Conservation (phyloP, 805 yeast species). For the Lachancea sp. region DNA sequence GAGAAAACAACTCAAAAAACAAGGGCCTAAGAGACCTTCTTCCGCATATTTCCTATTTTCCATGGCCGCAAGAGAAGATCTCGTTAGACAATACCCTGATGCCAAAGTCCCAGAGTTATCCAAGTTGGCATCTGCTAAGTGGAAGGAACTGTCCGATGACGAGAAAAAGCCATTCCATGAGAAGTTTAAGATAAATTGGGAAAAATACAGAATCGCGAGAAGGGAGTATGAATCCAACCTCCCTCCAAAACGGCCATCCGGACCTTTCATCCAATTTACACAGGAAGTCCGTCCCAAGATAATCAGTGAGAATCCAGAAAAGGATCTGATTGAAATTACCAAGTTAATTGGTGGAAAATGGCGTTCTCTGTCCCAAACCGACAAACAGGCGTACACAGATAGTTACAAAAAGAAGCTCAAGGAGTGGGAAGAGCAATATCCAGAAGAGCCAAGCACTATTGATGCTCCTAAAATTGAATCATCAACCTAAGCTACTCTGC, state of each 20-base stretch:
- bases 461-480: slow-evolving; percentile 2
- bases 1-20: slow-evolving; percentile 31
- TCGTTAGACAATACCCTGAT: slow-evolving; percentile 30
- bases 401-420: slow-evolving; percentile 33
- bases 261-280: slow-evolving; percentile 33
- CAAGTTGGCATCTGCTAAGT: slow-evolving; percentile 78
- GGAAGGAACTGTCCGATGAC: slow-evolving; percentile 74
- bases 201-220: slow-evolving; percentile 31
- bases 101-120: slow-evolving; percentile 36
- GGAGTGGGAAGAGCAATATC: slow-evolving; percentile 36
- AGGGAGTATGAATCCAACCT: slow-evolving; percentile 32
- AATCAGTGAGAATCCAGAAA: slow-evolving; percentile 30
- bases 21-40: slow-evolving; percentile 35
- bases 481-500: background rate
- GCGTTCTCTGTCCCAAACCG: slow-evolving; percentile 26
- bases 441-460: slow-evolving; percentile 19
- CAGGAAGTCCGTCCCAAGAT: slow-evolving; percentile 32
- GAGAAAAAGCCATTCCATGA: slow-evolving; percentile 78
- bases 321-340: slow-evolving; percentile 32
- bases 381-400: slow-evolving; percentile 30
- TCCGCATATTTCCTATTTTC: slow-evolving; percentile 35
- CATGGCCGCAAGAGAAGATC: slow-evolving; percentile 30
- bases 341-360: slow-evolving; percentile 31
- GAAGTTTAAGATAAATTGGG: slow-evolving; percentile 36
- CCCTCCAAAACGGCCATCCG: slow-evolving; percentile 36